Evolutionary conservation across 2,329 filamentous ascomycete genomes (phyloP), one percentile per base, ranked within the genome.

Genomic region (Fusarium solani-melongenae): DNA sequence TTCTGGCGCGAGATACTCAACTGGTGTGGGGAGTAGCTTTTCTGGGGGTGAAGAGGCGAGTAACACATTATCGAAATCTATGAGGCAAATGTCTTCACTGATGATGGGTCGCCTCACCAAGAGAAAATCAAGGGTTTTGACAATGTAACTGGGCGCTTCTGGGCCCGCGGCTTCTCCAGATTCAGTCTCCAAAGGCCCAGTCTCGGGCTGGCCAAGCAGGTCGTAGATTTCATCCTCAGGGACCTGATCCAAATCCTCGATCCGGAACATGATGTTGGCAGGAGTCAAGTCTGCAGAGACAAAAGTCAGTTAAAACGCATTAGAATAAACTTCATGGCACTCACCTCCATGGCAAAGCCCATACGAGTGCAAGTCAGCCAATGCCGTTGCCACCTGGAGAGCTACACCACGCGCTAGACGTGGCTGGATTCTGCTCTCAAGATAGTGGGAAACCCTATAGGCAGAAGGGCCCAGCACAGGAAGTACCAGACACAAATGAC

Each of bases 291-390:
- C 73, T 72, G 64, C 27, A 5, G 24, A 27, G 24, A 27, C 24
- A 27, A 27, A 6, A 27, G 24, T 27, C 5, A 27, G 4, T 5
- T 27, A 27, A 27, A 27, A 27, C 24, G 24, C 24, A 27, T 27
- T 27, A 27, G 24, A 27, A 27, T 27, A 27, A 27, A 27, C 24
- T 27, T 27, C 24, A 27, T 14, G 31, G 10, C n/a, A 70, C 75
- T 66, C 51, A 77, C 74, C 77, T 70, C 74, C 76, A 57, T 79
- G 78, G 36, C 77, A 78, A 29, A 79, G 31, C 2, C 70, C 76
- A 58, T 71, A 64, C 14, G 69, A 53, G 61, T 79, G 76, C 3
- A 78, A 41, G 14, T 66, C 24, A 36, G 60, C 72, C 17, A 79
- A 53, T 20, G 76, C 75, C 67, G 39, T 65, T 14, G 68, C 59